Conservation (phyloP, 192 early-diverging fungal species). For the Coemansia sp. region DNA sequence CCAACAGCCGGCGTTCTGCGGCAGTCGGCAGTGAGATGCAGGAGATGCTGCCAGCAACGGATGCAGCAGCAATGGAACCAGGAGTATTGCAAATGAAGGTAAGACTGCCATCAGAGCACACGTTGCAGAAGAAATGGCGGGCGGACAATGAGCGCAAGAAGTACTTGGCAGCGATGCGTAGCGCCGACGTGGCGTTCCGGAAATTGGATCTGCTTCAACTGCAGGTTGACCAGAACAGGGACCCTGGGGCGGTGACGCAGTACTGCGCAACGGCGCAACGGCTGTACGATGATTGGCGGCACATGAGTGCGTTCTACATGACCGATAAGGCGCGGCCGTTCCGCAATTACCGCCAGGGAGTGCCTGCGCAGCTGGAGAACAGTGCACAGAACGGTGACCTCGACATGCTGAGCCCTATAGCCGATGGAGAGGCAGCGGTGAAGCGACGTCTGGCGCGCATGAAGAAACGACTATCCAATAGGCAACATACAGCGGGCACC, state of each 20-base stretch:
- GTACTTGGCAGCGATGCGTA: conserved; percentile 36
- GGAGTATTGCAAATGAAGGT: conserved; percentile 9
- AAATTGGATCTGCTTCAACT: conserved; percentile 34
- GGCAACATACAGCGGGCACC: not conserved
- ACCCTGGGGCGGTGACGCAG: conserved; percentile 9
- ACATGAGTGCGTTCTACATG: conserved; percentile 37
- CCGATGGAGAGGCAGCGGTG: conserved; percentile 28
- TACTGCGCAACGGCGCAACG: conserved; percentile 38
- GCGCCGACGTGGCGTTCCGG: conserved; percentile 38
- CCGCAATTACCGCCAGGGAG: conserved; percentile 30
- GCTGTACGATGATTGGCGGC: conserved; percentile 45
- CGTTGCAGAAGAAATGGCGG: conserved; percentile 14
- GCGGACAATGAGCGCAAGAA: conserved; percentile 34
- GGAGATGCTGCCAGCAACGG: too few relatives aligned
- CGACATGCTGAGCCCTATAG: conserved; percentile 4
- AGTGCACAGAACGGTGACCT: conserved; percentile 12
- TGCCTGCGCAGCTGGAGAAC: conserved; percentile 28
- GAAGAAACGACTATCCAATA: conserved; percentile 31
- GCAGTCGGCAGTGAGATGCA: not conserved
- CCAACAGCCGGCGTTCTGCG: not conserved
- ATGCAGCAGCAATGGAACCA: too few relatives aligned
- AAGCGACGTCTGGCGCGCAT: conserved; percentile 39
- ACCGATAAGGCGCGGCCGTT: conserved; percentile 29
- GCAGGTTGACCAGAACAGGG: conserved; percentile 11
- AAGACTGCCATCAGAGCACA: conserved; percentile 26